Percentiles rank a stretch among this genome's conserved stretches.
These are phyloP conservation scores for Cinchona pubescens DNA, from an alignment of 257 asterid species.

Conservation along the genomic window DNA sequence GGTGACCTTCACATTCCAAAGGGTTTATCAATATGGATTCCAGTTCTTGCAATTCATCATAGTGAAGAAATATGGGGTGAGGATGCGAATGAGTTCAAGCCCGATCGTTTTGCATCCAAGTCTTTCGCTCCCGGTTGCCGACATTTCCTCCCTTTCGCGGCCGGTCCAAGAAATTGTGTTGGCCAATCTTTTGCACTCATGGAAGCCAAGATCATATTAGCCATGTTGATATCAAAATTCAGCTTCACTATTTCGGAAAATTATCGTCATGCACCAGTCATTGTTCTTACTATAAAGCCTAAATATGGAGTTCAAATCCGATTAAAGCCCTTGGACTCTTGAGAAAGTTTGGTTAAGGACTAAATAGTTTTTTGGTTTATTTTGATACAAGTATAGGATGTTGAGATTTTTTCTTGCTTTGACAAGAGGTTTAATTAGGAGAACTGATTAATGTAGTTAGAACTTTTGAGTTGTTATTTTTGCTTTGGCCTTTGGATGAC, in stretches of 20 bases:
- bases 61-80: constrained; percentile 78
- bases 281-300: constrained; percentile 78
- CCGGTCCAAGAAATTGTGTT: constrained; percentile 87
- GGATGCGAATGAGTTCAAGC: constrained; percentile 79
- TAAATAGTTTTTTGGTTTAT: neutral
- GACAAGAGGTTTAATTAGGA: neutral
- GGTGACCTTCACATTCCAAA: constrained; percentile 84
- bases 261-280: constrained; percentile 82
- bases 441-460: neutral
- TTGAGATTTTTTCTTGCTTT: neutral
- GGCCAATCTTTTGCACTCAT: constrained; percentile 86
- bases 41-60: constrained; percentile 85
- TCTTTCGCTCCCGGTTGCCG: constrained; percentile 53
- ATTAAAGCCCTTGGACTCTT: constrained; percentile 44
- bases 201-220: constrained; percentile 90
- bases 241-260: constrained; percentile 60
- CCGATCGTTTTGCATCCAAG: constrained; percentile 53
- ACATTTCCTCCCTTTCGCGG: constrained; percentile 78
- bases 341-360: constrained; percentile 9
- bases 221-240: constrained; percentile 76
- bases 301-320: constrained; percentile 83
- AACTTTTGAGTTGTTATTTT: neutral
- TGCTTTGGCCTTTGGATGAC: neutral
- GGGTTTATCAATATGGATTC: constrained; percentile 90
- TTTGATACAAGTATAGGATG: neutral